A percentile compares a stretch with the other conserved stretches of the same genome.
These are phyloP conservation scores for Leccinum obscurum DNA, from an alignment of 768 basidiomycete species.

Conservation along the genomic window DNA sequence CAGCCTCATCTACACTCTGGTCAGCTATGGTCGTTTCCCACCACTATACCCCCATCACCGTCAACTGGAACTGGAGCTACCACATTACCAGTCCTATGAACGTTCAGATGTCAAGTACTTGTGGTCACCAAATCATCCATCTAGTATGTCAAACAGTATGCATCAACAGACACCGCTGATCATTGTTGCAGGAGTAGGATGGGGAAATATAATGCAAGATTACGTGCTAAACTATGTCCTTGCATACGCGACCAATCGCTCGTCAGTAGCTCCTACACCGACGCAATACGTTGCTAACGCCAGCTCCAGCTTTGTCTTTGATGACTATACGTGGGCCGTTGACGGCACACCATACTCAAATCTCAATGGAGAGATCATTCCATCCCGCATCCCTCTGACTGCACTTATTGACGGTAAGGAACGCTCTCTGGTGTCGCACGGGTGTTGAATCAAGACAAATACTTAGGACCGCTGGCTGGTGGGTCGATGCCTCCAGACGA, in stretches of 20 bases:
- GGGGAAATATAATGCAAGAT: conserved; percentile 42
- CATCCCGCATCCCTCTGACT: conserved; percentile 39
- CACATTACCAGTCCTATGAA: conserved; percentile 40
- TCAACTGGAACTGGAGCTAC: conserved; percentile 37
- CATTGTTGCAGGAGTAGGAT: conserved; percentile 32
- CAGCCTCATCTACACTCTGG: conserved; percentile 17
- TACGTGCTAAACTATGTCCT: conserved; percentile 34
- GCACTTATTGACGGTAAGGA: conserved; percentile 36
- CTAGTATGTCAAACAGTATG: neutral
- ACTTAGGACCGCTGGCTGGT: conserved; percentile 40
- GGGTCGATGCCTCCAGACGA: conserved; percentile 32
- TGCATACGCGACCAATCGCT: conserved; percentile 33
- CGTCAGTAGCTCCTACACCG: conserved; percentile 25
- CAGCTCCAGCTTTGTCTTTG: conserved; percentile 38
- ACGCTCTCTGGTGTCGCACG: neutral
- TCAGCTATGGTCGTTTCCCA: conserved; percentile 30
- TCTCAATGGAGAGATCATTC: conserved; percentile 36
- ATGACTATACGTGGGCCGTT: conserved; percentile 42
- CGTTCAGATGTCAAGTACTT: conserved; percentile 39
- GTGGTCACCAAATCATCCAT: conserved; percentile 48
- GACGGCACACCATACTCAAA: conserved; percentile 36
- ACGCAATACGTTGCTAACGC: neutral
- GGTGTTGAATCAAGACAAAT: neutral
- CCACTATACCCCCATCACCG: conserved; percentile 42
- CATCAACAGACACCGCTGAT: conserved; percentile 1